Conservation (phyloP, 202 grass and related monocot genomes). For the Cymbopogon flexuosus region DNA sequence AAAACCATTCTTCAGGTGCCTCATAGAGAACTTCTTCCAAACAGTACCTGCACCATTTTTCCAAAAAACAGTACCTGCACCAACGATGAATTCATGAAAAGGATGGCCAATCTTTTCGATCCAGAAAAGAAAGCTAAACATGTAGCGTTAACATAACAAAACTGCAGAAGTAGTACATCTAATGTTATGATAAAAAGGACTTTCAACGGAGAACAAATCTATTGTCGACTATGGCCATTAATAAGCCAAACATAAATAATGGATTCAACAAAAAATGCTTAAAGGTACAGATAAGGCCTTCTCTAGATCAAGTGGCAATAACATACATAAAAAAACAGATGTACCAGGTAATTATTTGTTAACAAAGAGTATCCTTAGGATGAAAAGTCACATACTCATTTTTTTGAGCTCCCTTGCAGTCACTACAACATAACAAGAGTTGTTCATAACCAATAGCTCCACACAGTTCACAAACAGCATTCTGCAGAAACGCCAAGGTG, state of each 20-base stretch:
- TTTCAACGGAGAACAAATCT: not conserved
- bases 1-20: constrained; percentile 25
- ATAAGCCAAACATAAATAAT: not conserved
- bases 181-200: not conserved
- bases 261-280: not conserved
- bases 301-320: not conserved
- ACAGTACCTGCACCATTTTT: not conserved
- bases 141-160: not conserved
- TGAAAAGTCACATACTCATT: constrained; percentile 26
- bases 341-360: not conserved
- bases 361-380: not conserved
- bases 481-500: constrained; percentile 28
- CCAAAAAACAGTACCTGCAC: constrained; percentile 19
- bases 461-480: constrained; percentile 31
- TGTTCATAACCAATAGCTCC: constrained; percentile 28
- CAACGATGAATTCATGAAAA: constrained; percentile 3
- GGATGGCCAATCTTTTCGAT: not conserved
- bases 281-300: not conserved
- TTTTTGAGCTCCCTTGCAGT: not conserved
- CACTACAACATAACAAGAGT: constrained; percentile 34
- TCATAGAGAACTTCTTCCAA: constrained; percentile 22
- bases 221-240: not conserved
- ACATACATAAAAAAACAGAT: not conserved
- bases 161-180: not conserved
- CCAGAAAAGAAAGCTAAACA: not conserved